phyloP scores from a whole-genome alignment of 495 filamentous ascomycete genomes.

The Tuber melanosporum region DNA sequence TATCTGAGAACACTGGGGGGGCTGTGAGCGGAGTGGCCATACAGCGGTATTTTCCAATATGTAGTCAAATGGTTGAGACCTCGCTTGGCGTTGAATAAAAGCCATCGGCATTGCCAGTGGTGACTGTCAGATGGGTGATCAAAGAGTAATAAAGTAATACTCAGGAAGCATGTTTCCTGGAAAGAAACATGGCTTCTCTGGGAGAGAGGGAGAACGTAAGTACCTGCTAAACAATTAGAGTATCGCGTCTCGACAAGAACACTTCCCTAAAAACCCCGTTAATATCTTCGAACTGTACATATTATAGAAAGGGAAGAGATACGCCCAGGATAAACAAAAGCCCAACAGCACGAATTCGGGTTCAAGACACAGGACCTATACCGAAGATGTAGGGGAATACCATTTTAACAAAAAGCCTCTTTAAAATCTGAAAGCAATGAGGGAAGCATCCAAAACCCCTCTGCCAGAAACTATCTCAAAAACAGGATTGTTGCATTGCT shows the following conservation, averaged over 20 bases:
- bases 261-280: not conserved
- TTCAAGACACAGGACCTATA: not conserved
- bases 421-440: not conserved
- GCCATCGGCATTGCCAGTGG: not conserved
- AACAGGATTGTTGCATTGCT: not conserved
- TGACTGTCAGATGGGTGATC: not conserved
- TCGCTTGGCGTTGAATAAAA: too few species aligned
- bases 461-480: not conserved
- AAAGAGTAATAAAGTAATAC: not conserved
- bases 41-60: not conserved
- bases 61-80: too few species aligned
- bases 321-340: not conserved
- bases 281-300: not conserved
- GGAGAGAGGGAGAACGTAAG: not conserved
- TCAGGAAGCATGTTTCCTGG: too few species aligned
- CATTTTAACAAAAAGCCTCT: not conserved
- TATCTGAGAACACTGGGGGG: not conserved
- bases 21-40: not conserved
- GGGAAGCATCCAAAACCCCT: not conserved
- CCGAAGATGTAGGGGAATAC: not conserved
- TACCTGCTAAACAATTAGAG: not conserved
- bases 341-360: not conserved
- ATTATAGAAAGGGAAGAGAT: not conserved
- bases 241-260: not conserved
- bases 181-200: too few species aligned